Percentiles rank a stretch among this genome's conserved stretches.
These are phyloP conservation scores for Syzygium syzygioides DNA, from an alignment of 441 rosid species.

Conservation along the genomic window DNA sequence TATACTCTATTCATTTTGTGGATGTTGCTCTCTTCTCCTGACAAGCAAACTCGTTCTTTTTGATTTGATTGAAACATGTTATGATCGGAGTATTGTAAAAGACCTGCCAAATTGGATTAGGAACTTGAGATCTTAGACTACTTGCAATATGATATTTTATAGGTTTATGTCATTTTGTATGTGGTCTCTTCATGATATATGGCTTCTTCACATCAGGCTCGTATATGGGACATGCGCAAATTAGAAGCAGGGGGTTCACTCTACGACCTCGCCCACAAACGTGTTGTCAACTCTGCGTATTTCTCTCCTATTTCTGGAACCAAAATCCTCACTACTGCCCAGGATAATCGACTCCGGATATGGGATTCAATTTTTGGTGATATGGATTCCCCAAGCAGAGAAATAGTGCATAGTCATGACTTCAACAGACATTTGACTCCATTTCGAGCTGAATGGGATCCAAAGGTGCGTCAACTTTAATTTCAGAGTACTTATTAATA, in stretches of 20 bases:
- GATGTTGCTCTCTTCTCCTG: not conserved
- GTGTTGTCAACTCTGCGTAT: slow-evolving; percentile 94
- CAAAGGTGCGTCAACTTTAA: slow-evolving; percentile 42
- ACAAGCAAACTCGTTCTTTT: not conserved
- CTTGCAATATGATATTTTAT: not conserved
- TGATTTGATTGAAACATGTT: not conserved
- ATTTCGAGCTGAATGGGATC: slow-evolving; percentile 98
- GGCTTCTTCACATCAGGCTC: slow-evolving; percentile 42
- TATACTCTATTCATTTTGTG: not conserved
- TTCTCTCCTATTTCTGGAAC: slow-evolving; percentile 84
- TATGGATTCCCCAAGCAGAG: slow-evolving; percentile 82
- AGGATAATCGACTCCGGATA: slow-evolving; percentile 80
- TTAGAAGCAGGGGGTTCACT: slow-evolving; percentile 58
- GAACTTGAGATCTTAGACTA: not conserved
- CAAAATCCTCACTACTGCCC: slow-evolving; percentile 83
- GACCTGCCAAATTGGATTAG: not conserved
- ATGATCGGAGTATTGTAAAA: not conserved
- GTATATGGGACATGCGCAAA: slow-evolving; percentile 88
- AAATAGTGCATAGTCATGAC: slow-evolving; percentile 97
- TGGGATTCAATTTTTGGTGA: slow-evolving; percentile 88
- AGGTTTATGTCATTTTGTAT: not conserved
- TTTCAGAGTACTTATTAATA: not conserved
- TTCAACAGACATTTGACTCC: slow-evolving; percentile 89
- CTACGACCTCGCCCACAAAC: slow-evolving; percentile 51
- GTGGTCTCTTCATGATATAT: not conserved